Percentiles rank a stretch among this genome's conserved stretches.
Conservation (phyloP, 73 alveolate genomes). For the Effrenium voratum region DNA sequence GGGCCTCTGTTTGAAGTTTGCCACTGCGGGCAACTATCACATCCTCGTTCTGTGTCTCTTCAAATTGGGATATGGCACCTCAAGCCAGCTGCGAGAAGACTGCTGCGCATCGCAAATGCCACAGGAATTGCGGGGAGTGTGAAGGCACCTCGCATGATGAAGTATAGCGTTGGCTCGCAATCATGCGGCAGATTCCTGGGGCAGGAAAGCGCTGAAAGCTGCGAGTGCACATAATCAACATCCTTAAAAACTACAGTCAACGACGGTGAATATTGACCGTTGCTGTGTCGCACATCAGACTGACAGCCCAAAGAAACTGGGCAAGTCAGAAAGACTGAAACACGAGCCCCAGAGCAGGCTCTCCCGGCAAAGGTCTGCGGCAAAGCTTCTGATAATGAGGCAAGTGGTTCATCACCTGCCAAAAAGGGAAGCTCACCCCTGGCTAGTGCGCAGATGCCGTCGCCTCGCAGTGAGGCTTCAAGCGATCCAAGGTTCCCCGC, state of each 20-base stretch:
- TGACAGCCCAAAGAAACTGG: too few relatives aligned
- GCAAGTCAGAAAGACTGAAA: too few relatives aligned
- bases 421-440: background rate
- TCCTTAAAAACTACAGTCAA: too few relatives aligned
- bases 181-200: too few relatives aligned
- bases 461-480: conserved; percentile 46
- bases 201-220: too few relatives aligned
- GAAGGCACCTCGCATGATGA: conserved; percentile 34
- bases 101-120: too few relatives aligned
- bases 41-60: conserved; percentile 12
- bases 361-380: background rate
- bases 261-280: too few relatives aligned
- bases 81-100: too few relatives aligned
- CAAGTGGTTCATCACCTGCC: conserved; percentile 1
- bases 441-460: background rate
- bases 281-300: too few relatives aligned
- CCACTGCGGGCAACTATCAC: conserved; percentile 33
- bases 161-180: conserved; percentile 16
- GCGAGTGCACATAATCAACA: too few relatives aligned
- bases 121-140: too few relatives aligned
- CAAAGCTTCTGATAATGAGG: conserved; percentile 35
- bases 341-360: too few relatives aligned
- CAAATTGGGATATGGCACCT: conserved; percentile 39
- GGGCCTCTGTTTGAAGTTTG: conserved; percentile 16
- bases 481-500: conserved; percentile 42